Evolutionary conservation across 805 yeast species (phyloP).

Genomic region (Kodamaea kaohsiungensis): DNA sequence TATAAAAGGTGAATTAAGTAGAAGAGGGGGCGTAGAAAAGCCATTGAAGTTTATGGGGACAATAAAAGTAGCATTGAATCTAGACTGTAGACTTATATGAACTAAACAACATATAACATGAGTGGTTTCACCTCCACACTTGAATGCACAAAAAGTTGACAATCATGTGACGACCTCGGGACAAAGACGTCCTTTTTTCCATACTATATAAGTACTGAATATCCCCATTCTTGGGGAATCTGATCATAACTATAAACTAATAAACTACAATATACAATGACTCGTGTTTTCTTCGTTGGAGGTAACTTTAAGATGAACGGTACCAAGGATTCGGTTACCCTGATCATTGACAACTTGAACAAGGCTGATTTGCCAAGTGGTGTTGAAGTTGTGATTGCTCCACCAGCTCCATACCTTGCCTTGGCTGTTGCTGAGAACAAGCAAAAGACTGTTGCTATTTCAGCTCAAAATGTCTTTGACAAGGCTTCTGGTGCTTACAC

Average conservation of each 20-base stretch:
- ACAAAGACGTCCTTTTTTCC: constrained; percentile 12
- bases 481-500: constrained; percentile 96
- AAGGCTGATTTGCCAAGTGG: constrained; percentile 68
- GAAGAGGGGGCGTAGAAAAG: too few species aligned
- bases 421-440: constrained; percentile 69
- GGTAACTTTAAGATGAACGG: constrained; percentile 99
- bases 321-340: constrained; percentile 77
- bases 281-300: constrained; percentile 95
- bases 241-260: not conserved
- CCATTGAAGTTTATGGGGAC: too few species aligned
- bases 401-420: constrained; percentile 91
- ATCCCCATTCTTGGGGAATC: not conserved
- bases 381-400: constrained; percentile 93
- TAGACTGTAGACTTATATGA: too few species aligned
- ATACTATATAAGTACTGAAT: constrained; percentile 7
- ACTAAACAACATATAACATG: too few species aligned
- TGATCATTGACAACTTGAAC: constrained; percentile 84
- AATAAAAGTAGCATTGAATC: too few species aligned
- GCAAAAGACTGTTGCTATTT: constrained; percentile 72
- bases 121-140: too few species aligned
- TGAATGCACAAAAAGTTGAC: too few species aligned
- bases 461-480: constrained; percentile 89
- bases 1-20: too few species aligned
- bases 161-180: constrained; percentile 4
- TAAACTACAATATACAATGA: constrained; percentile 40